These are phyloP conservation scores for Amauroascus niger DNA, from an alignment of 2,329 filamentous ascomycete genomes.

Conservation along the genomic window DNA sequence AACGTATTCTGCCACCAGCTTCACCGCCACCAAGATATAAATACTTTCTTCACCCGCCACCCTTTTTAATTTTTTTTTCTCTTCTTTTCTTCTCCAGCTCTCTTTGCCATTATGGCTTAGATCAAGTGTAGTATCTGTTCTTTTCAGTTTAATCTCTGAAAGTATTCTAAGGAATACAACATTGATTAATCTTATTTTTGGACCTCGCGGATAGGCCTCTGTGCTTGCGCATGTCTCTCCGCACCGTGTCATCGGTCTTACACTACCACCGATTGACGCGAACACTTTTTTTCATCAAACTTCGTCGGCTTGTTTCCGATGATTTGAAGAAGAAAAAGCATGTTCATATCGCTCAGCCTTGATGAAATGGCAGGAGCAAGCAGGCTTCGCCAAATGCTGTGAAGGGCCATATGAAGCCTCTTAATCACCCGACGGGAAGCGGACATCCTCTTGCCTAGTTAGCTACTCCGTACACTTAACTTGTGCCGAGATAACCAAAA, in stretches of 20 bases:
- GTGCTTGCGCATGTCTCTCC: conserved; percentile 58
- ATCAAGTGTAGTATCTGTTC: conserved; percentile 96
- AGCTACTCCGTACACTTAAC: no score
- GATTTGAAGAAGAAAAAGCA: conserved; percentile 53
- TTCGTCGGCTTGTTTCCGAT: conserved; percentile 39
- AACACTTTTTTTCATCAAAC: conserved; percentile 53
- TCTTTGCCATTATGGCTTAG: conserved; percentile 57
- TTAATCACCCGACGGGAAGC: no score
- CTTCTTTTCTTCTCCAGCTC: conserved; percentile 41
- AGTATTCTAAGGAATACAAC: conserved; percentile 61
- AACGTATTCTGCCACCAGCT: not conserved
- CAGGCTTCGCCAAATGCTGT: no score
- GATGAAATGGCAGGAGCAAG: no score
- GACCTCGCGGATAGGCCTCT: conserved; percentile 47
- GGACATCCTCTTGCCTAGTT: no score
- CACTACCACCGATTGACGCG: conserved; percentile 66
- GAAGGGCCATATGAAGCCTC: no score
- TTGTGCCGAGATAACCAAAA: no score
- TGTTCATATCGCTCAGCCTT: no score
- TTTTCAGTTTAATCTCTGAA: conserved; percentile 97
- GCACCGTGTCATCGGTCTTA: conserved; percentile 67
- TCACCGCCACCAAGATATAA: conserved; percentile 25
- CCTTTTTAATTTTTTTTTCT: conserved; percentile 23
- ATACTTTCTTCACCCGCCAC: conserved; percentile 15
- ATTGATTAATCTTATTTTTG: conserved; percentile 81